phyloP scores from a whole-genome alignment of 805 yeast genomes.

The Kazachstania psychrophila region DNA sequence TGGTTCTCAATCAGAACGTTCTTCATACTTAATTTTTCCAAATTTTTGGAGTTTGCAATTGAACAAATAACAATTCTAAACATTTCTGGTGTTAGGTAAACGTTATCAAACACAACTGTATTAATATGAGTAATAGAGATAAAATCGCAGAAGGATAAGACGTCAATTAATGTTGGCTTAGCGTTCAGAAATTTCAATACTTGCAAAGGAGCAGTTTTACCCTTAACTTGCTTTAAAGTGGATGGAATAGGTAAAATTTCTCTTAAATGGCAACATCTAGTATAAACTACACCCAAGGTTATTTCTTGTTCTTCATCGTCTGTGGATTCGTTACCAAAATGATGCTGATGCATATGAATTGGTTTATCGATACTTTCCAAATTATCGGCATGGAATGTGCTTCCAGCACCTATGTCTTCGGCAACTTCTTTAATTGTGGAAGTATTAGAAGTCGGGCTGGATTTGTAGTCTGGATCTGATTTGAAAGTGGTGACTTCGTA shows the following conservation, averaged over 20 bases:
- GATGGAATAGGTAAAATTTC: slow-evolving; percentile 90
- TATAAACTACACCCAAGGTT: slow-evolving; percentile 59
- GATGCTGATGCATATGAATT: slow-evolving; percentile 51
- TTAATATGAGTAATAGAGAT: slow-evolving; percentile 74
- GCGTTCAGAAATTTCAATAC: slow-evolving; percentile 69
- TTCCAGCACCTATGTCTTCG: neutral
- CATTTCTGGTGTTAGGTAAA: slow-evolving; percentile 64
- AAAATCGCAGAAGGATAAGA: slow-evolving; percentile 81
- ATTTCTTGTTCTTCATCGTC: slow-evolving; percentile 20
- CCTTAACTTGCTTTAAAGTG: slow-evolving; percentile 69
- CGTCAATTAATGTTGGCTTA: slow-evolving; percentile 77
- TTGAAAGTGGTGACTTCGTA: slow-evolving; percentile 48
- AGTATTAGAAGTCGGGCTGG: neutral
- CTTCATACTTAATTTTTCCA: slow-evolving; percentile 64
- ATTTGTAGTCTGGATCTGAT: slow-evolving; percentile 1
- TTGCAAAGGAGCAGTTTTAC: slow-evolving; percentile 66
- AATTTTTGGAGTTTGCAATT: slow-evolving; percentile 49
- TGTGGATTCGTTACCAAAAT: slow-evolving; percentile 31
- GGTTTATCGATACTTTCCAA: slow-evolving; percentile 53
- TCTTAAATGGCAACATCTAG: slow-evolving; percentile 85
- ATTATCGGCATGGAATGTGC: neutral
- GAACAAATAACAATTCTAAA: slow-evolving; percentile 63
- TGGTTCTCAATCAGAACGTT: slow-evolving; percentile 63
- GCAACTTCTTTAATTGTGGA: neutral
- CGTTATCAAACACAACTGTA: slow-evolving; percentile 70